Conservation (phyloP, 2,329 filamentous ascomycete species). For the Nothopassalora personata region DNA sequence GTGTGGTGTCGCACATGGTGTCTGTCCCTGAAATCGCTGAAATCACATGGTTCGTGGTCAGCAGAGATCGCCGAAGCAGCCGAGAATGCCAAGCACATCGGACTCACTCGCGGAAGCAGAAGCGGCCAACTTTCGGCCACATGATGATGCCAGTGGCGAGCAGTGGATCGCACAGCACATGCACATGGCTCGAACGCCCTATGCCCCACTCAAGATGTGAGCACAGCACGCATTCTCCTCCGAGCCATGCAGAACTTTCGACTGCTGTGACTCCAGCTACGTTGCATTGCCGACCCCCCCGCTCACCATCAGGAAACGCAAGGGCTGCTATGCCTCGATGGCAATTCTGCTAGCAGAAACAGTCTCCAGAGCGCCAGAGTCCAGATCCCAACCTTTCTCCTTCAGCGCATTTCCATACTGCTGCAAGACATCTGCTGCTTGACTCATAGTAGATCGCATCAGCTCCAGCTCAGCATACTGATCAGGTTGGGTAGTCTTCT, state of each 20-base stretch:
- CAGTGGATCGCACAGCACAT: background rate
- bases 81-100: background rate
- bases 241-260: background rate
- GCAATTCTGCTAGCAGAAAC: conserved; percentile 43
- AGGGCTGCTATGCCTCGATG: conserved; percentile 4
- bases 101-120: no score
- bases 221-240: background rate
- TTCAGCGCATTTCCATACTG: conserved; percentile 39
- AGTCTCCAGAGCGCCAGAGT: conserved; percentile 62
- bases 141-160: background rate
- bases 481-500: background rate
- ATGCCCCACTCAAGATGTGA: background rate
- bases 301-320: background rate
- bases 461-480: background rate
- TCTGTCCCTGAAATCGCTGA: background rate
- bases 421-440: conserved; percentile 41
- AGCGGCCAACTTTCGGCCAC: background rate
- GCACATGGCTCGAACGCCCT: background rate
- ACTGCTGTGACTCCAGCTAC: background rate
- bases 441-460: conserved; percentile 31
- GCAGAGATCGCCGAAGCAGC: background rate
- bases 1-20: no score
- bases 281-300: background rate
- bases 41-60: background rate
- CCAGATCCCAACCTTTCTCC: conserved; percentile 60